Evolutionary conservation across 1,139 yeast genomes (phyloP).

Genomic region (Nakaseomyces bracarensis): DNA sequence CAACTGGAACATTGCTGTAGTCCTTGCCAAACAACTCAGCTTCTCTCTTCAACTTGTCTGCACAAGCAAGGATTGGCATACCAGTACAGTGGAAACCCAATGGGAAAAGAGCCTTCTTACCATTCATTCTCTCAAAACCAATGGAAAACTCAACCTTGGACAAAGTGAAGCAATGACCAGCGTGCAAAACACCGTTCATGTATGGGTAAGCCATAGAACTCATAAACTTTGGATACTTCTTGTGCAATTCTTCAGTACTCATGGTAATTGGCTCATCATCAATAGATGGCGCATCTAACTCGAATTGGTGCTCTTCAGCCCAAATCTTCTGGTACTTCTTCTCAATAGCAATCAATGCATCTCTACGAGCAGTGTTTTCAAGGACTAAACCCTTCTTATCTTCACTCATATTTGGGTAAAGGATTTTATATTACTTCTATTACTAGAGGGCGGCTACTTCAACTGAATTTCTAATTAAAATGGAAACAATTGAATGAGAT

Average conservation of each 20-base stretch:
- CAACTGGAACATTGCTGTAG: constrained; percentile 55
- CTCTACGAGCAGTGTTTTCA: constrained; percentile 77
- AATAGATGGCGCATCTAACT: constrained; percentile 75
- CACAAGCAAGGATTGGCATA: constrained; percentile 96
- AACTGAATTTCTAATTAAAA: too few relatives aligned
- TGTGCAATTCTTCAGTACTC: constrained; percentile 58
- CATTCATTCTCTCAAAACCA: constrained; percentile 92
- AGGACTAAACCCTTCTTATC: constrained; percentile 30
- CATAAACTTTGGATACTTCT: constrained; percentile 76
- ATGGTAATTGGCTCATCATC: constrained; percentile 55
- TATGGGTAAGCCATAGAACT: constrained; percentile 97
- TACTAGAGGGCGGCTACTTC: too few relatives aligned
- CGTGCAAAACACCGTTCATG: constrained; percentile 98
- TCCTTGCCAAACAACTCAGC: constrained; percentile 82
- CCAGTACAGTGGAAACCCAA: constrained; percentile 99
- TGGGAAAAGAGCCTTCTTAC: constrained; percentile 88
- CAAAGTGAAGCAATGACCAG: constrained; percentile 93
- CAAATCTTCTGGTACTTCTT: constrained; percentile 81
- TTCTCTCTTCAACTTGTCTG: constrained; percentile 91
- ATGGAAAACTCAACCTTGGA: constrained; percentile 91
- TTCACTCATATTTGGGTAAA: neutral
- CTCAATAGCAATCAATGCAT: constrained; percentile 81
- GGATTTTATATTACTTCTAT: neutral
- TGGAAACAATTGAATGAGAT: too few relatives aligned
- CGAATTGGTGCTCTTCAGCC: constrained; percentile 79